A percentile compares a stretch with the other conserved stretches of the same genome.
phyloP scores from a whole-genome alignment of 768 basidiomycete species.

The Mycena vitilis region DNA sequence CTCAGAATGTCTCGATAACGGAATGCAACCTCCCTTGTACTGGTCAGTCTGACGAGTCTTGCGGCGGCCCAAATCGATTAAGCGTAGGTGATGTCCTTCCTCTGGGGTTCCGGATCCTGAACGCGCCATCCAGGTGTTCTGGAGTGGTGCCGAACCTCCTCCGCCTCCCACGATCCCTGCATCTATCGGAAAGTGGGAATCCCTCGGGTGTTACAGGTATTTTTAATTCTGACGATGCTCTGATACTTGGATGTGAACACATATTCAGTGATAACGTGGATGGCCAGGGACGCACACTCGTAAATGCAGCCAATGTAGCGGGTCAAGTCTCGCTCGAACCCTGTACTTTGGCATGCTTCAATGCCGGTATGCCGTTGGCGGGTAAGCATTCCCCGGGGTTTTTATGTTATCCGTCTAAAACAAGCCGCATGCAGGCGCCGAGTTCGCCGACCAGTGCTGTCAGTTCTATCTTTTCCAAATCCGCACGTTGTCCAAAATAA shows the following conservation, averaged over 20 bases:
- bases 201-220: slow-evolving; percentile 82
- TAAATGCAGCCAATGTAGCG: slow-evolving; percentile 41
- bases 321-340: slow-evolving; percentile 63
- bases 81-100: slow-evolving; percentile 49
- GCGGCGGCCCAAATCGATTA: slow-evolving; percentile 70
- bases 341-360: slow-evolving; percentile 73
- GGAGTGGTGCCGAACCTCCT: slow-evolving; percentile 69
- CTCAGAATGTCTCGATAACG: slow-evolving; percentile 54
- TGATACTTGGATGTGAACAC: slow-evolving; percentile 40
- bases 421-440: slow-evolving; percentile 52
- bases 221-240: slow-evolving; percentile 40
- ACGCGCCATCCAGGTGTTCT: slow-evolving; percentile 53
- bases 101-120: too few relatives aligned
- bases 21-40: slow-evolving; percentile 74
- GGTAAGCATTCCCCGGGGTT: not conserved
- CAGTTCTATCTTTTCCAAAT: slow-evolving; percentile 22
- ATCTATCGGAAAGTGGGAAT: slow-evolving; percentile 72
- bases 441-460: slow-evolving; percentile 68
- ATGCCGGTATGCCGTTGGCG: slow-evolving; percentile 49
- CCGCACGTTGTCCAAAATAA: not conserved
- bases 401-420: slow-evolving; percentile 44
- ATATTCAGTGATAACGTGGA: slow-evolving; percentile 58
- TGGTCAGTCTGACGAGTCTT: slow-evolving; percentile 67
- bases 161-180: slow-evolving; percentile 63
- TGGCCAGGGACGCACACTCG: slow-evolving; percentile 54